Base-by-base conservation (phyloP, 371 early-diverging fungal species). In the Mortierella sp. region DNA sequence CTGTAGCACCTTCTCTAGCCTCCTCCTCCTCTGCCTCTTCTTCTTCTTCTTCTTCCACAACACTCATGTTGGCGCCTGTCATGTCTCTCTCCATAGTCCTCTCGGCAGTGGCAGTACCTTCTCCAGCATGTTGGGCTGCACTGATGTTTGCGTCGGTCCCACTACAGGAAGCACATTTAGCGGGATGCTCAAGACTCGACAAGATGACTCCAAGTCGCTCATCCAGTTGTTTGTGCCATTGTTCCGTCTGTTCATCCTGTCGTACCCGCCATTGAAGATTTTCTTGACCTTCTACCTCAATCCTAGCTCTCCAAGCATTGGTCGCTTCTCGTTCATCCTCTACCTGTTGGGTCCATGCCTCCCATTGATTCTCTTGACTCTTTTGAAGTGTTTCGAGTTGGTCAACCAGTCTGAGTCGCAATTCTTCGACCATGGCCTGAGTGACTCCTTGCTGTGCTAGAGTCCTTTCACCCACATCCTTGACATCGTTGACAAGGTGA, bases 401-500 rank as follows among this genome's bases (percentile, higher is more conserved):
- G 21, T 70, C 66, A 21, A 50, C 63, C 2, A 66, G 70, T 23
- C 30, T 56, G 25, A 6, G 53, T 1, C 67, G 67, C 28, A 60
- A 64, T 14, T 61, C 69, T 1, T 62, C 66, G 53, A 77, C 18
- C 30, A 47, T 51, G 0, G 19, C 57, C 9, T 28, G 48, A 2
- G 68, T 52, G 0, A 48, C 65, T 11, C 62, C 62, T 30, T 77
- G 79, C 5, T 62, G 62, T 16, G 53, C 3, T n/a, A 67, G 16
- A 2, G 68, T n/a, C 23, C 18, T 7, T 26, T 68, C 56, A 5
- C 50, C 37, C 9, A 58, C 53, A 12, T 18, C 47, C 29, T 67
- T 71, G 47, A 67, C 37, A 29, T 64, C 72, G 15, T 55, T 66
- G 18, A 68, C 63, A 9, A 59, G 0, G 7, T 18, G 50, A 11